Percentiles rank a stretch among this genome's conserved stretches.
phyloP scores from a whole-genome alignment of 108 stramenopile genomes.

The Fistulifera solaris region DNA sequence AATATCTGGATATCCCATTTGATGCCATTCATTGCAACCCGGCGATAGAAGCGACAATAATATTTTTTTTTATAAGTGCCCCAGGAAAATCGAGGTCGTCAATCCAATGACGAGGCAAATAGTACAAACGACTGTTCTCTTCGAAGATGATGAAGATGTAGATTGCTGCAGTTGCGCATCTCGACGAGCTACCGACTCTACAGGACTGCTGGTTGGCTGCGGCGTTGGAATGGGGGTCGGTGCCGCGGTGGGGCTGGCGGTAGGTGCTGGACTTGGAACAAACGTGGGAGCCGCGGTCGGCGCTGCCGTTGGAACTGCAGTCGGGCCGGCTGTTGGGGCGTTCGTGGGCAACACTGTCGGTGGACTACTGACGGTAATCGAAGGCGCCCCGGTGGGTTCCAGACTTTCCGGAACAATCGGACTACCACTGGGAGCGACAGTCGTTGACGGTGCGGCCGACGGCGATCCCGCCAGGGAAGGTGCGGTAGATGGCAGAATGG shows the following conservation, averaged over 20 bases:
- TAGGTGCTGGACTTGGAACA: conserved; percentile 3
- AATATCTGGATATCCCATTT: no score
- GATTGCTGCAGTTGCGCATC: no score
- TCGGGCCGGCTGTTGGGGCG: conserved; percentile 3
- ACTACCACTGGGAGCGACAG: not conserved
- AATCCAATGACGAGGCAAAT: no score
- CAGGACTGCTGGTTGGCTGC: conserved; percentile 2
- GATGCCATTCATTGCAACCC: no score
- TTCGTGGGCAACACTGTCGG: conserved; percentile 3
- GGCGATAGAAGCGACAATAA: no score
- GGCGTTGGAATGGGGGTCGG: conserved; percentile 4
- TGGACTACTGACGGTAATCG: not conserved
- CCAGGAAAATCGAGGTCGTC: no score
- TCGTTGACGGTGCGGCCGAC: not conserved
- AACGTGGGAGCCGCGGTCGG: not conserved
- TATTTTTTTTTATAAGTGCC: no score
- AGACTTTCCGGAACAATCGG: not conserved
- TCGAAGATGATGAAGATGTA: no score
- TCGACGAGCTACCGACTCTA: no score
- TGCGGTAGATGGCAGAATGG: no score
- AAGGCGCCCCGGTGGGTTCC: not conserved
- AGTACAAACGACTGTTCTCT: no score
- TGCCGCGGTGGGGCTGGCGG: not conserved
- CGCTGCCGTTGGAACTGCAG: not conserved
- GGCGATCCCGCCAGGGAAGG: not conserved